phyloP scores from a whole-genome alignment of 2,329 filamentous ascomycete genomes.

The Celoporthe dispersa region DNA sequence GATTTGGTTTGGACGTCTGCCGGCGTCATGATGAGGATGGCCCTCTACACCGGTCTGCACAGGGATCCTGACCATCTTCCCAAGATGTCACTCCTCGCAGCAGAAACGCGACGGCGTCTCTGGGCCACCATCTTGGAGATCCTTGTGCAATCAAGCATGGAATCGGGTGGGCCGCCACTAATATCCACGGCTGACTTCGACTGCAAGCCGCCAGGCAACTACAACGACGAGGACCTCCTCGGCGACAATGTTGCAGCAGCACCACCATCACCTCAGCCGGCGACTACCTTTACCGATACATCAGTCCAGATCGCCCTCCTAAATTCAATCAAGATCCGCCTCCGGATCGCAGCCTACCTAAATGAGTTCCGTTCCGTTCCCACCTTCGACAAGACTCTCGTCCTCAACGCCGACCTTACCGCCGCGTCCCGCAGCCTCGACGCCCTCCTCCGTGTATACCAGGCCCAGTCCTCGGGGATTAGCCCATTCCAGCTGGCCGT shows the following conservation, averaged over 20 bases:
- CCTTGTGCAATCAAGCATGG: constrained; percentile 48
- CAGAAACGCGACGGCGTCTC: constrained; percentile 54
- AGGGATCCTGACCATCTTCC: constrained; percentile 49
- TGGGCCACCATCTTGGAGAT: constrained; percentile 60
- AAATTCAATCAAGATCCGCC: constrained; percentile 48
- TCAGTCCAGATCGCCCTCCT: constrained; percentile 54
- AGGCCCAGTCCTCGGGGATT: constrained; percentile 40
- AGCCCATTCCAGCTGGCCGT: constrained; percentile 51
- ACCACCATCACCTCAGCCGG: constrained; percentile 32
- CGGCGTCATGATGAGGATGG: constrained; percentile 49
- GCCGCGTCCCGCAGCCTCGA: constrained; percentile 44
- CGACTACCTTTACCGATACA: constrained; percentile 50
- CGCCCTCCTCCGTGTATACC: constrained; percentile 37
- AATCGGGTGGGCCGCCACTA: constrained; percentile 51
- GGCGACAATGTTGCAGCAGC: constrained; percentile 35
- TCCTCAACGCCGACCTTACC: constrained; percentile 51
- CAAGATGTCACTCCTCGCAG: constrained; percentile 38
- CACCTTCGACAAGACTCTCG: constrained; percentile 53
- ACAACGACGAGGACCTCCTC: constrained; percentile 51
- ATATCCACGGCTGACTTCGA: constrained; percentile 52
- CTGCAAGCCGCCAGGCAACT: constrained; percentile 52
- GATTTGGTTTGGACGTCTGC: constrained; percentile 54
- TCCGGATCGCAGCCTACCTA: constrained; percentile 49
- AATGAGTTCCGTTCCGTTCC: constrained; percentile 51
- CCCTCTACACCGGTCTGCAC: constrained; percentile 56